Evolutionary conservation across 2,329 filamentous ascomycete genomes (phyloP).

Genomic region (Microdochium bolleyi): DNA sequence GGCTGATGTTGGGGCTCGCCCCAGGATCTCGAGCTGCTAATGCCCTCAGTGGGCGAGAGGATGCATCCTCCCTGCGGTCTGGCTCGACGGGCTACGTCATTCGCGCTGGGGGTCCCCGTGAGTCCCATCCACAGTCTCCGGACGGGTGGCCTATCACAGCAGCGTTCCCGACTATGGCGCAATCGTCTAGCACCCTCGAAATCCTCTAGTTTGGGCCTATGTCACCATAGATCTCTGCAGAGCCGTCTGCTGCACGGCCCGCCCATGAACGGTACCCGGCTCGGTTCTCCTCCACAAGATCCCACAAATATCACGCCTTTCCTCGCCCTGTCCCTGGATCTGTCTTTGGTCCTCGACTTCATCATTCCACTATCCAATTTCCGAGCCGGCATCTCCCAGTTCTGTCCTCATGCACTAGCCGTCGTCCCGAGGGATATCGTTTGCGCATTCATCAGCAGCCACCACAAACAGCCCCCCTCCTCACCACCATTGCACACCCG

Average conservation of each 20-base stretch:
- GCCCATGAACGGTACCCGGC: too few species aligned
- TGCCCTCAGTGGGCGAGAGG: not conserved
- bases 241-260: too few species aligned
- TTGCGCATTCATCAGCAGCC: too few species aligned
- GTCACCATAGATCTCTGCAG: too few species aligned
- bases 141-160: not conserved
- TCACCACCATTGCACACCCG: not conserved
- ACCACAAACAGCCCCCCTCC: not conserved
- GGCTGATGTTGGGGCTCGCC: not conserved
- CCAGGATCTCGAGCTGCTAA: not conserved
- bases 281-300: too few species aligned
- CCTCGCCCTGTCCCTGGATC: too few species aligned
- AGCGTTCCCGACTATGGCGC: not conserved
- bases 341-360: too few species aligned
- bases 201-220: not conserved
- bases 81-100: not conserved
- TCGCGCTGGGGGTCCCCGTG: not conserved
- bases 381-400: too few species aligned
- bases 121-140: not conserved
- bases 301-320: too few species aligned
- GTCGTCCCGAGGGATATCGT: too few species aligned
- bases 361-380: too few species aligned
- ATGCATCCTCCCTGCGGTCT: not conserved
- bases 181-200: not conserved
- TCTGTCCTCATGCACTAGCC: too few species aligned